Evolutionary conservation across 129 eudicot genomes (phyloP).

Genomic region (Centaurea solstitialis): DNA sequence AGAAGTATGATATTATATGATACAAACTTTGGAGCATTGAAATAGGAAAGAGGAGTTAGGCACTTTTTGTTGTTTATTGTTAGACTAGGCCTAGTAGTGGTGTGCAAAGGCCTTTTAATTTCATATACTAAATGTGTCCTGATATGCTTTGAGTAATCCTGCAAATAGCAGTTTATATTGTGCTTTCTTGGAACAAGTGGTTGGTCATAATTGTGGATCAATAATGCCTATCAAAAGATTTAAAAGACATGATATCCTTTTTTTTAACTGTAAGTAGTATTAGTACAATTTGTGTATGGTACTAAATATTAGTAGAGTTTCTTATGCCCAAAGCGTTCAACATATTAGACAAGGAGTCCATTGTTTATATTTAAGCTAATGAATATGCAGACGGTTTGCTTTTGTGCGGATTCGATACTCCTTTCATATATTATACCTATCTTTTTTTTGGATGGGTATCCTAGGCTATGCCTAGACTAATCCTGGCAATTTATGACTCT

Average conservation of each 20-base stretch:
- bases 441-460: no score
- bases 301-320: no score
- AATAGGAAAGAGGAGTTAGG: not conserved
- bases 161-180: not conserved
- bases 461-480: no score
- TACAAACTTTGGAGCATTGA: not conserved
- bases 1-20: not conserved
- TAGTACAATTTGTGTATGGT: not conserved
- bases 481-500: no score
- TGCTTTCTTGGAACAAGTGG: not conserved
- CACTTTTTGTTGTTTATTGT: not conserved
- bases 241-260: not conserved
- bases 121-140: not conserved
- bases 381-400: not conserved
- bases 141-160: not conserved
- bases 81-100: not conserved
- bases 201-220: not conserved
- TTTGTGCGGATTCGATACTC: not conserved
- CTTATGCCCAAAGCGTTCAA: not conserved
- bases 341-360: not conserved
- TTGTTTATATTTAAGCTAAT: not conserved
- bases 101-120: not conserved
- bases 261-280: not conserved
- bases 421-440: not conserved
- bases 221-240: not conserved